Evolutionary conservation across 75 land plant species (phyloP).

Genomic region (Pinus taeda): DNA sequence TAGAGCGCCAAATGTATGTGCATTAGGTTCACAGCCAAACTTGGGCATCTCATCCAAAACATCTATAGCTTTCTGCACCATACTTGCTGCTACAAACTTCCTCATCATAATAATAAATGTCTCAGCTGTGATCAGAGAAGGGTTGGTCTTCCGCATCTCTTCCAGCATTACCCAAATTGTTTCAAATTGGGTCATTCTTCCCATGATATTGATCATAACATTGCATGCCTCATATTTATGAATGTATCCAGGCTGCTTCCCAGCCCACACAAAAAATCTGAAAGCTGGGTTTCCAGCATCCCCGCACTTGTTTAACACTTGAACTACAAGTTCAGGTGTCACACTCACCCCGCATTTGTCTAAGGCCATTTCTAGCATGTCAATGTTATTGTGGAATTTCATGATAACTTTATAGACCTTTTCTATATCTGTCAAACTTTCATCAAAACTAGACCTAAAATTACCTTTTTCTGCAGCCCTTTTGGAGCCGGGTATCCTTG

Average conservation of each 20-base stretch:
- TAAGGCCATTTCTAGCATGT: too few species aligned
- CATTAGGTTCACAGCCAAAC: slow-evolving; percentile 47
- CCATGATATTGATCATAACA: slow-evolving; percentile 29
- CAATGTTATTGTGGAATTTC: too few species aligned
- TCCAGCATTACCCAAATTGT: slow-evolving; percentile 56
- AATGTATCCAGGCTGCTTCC: slow-evolving; percentile 31
- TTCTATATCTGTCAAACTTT: too few species aligned
- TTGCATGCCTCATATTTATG: slow-evolving; percentile 36
- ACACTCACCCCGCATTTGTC: too few species aligned
- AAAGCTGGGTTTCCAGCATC: slow-evolving; percentile 48
- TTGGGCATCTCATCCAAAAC: slow-evolving; percentile 72
- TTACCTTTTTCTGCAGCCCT: too few species aligned
- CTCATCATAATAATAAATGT: slow-evolving; percentile 55
- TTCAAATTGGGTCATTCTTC: slow-evolving; percentile 49
- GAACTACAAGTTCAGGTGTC: slow-evolving; percentile 44
- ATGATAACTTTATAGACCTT: too few species aligned
- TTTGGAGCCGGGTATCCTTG: too few species aligned
- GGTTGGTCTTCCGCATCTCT: slow-evolving; percentile 38
- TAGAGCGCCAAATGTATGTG: slow-evolving; percentile 40
- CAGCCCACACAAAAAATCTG: slow-evolving; percentile 49
- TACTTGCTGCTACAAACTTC: slow-evolving; percentile 51
- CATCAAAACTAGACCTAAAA: too few species aligned
- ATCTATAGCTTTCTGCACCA: slow-evolving; percentile 55
- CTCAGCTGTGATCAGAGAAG: slow-evolving; percentile 28
- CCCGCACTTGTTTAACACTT: slow-evolving; percentile 53